phyloP scores from a whole-genome alignment of 176 grass and related monocot genomes.

The Rhynchospora pubera region DNA sequence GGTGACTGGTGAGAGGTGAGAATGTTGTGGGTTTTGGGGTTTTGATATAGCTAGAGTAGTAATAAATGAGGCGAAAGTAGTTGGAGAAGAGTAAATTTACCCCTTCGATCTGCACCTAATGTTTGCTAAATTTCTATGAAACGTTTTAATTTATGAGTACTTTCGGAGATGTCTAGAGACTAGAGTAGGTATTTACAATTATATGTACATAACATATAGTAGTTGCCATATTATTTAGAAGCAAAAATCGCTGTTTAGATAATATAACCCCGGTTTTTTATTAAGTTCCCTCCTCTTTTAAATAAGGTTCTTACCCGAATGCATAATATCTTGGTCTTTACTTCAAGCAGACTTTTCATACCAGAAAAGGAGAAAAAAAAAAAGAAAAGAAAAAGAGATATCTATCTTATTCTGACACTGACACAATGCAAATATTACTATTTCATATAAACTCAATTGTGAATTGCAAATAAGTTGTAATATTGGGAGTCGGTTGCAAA shows the following conservation, averaged over 20 bases:
- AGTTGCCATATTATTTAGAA: neutral
- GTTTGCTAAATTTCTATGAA: neutral
- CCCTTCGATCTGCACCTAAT: neutral
- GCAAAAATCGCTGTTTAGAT: neutral
- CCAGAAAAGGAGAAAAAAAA: neutral
- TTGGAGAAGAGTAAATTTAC: slow-evolving; percentile 15
- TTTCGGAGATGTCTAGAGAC: neutral
- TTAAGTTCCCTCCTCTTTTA: neutral
- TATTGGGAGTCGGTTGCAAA: neutral
- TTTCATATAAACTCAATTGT: neutral
- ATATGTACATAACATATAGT: neutral
- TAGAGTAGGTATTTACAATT: neutral
- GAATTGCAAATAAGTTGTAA: neutral
- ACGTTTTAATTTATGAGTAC: neutral
- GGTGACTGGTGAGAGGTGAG: slow-evolving; percentile 19
- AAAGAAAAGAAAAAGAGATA: neutral
- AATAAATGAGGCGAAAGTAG: slow-evolving; percentile 19
- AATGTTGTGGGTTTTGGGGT: slow-evolving; percentile 16
- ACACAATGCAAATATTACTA: neutral
- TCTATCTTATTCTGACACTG: too few species aligned
- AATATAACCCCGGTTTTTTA: too few species aligned
- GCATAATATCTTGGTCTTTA: neutral
- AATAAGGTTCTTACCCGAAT: neutral
- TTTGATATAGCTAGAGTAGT: slow-evolving; percentile 6
- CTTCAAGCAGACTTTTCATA: neutral